Base-by-base conservation (phyloP, 2,329 filamentous ascomycete species). In the Calonectria hawksworthii region DNA sequence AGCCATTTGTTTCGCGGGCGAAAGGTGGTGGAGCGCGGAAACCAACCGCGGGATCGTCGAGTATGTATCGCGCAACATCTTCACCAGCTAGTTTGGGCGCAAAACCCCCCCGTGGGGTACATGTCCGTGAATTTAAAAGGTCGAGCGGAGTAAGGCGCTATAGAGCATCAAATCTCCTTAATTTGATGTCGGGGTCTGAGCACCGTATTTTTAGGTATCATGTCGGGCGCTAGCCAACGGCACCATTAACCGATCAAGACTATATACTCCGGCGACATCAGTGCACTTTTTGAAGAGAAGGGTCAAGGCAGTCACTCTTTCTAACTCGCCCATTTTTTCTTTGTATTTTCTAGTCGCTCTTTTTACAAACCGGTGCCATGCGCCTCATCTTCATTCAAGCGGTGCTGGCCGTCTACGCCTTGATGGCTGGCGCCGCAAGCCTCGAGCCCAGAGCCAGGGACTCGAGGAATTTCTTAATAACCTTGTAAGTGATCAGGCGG, bases 391-490 rank as follows among this genome's bases (percentile, higher is more conserved):
- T 63, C 56, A 26, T 5, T 23, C 38, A 63, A 63, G 56, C 36
- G 32, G 56, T 38, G n/a, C 34, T 38, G 23, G 36, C 34, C 6
- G 14, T 38, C 34, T 41, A 26, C 36, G 34, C 56, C 56, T n/a
- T 63, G n/a, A 41, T 41, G 56, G 56, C 56, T 7, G 23, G 36
- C 18, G 56, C 56, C 26, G 23, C 56, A 26, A 14, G 11, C 16
- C 56, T 26, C 23, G 38, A 41, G 30, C 18, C 21, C 56, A 28
- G n/a, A 36, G 56, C 13, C 10, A 11, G 21, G 44, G n/a, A 47
- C 44, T 23, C 44, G 9, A 68, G 30, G n/a, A 64, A 65, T 14
- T 70, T 64, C 21, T 34, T 70, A 18, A 64, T 70, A 21, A 70
- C 68, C 26, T 70, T 70, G 68, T 70, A 44, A 61, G 68, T 34